phyloP scores from a whole-genome alignment of 106 monocot genomes.

The Dendrobium huoshanense region DNA sequence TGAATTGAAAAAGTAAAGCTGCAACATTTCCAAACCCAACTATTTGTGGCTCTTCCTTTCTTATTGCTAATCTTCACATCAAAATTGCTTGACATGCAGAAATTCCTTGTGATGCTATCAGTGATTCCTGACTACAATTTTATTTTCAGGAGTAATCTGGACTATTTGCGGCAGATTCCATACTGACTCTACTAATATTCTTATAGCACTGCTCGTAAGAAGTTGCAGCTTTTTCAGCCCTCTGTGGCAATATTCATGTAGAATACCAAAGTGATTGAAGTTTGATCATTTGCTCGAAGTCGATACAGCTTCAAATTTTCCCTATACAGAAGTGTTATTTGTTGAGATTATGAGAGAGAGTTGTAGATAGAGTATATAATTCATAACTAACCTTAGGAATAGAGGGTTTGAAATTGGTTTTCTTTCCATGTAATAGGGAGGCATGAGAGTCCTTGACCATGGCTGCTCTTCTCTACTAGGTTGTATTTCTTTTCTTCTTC shows the following conservation, averaged over 20 bases:
- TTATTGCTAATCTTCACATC: neutral
- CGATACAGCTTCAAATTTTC: neutral
- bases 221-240: neutral
- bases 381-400: neutral
- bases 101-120: neutral
- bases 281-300: neutral
- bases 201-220: neutral
- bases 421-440: neutral
- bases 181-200: neutral
- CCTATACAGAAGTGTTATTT: neutral
- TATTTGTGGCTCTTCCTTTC: neutral
- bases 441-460: neutral
- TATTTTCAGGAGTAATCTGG: neutral
- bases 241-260: neutral
- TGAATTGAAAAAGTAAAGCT: neutral
- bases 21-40: neutral
- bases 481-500: neutral
- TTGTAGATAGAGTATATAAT: neutral
- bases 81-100: neutral
- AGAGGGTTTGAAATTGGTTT: neutral
- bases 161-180: neutral
- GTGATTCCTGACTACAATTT: neutral
- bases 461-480: neutral
- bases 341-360: neutral
- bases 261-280: neutral